Conservation (phyloP, 2,329 filamentous ascomycete genomes). For the Basipetospora sp. region DNA sequence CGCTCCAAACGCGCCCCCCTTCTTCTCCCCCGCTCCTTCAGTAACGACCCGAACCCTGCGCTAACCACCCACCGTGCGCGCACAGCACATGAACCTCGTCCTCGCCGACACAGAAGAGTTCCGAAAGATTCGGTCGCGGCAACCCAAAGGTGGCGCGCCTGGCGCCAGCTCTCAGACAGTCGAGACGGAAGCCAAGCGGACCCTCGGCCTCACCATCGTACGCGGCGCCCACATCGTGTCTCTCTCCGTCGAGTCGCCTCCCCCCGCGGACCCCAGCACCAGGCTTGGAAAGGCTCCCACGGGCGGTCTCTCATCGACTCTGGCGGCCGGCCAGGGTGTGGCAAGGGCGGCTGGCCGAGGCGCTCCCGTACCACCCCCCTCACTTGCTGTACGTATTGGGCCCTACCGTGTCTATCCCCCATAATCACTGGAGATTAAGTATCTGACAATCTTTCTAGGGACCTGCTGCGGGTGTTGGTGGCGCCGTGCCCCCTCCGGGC, state of each 20-base stretch:
- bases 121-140: constrained; percentile 75
- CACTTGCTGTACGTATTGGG: constrained; percentile 63
- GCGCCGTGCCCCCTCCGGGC: constrained; percentile 48
- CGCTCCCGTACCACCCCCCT: constrained; percentile 47
- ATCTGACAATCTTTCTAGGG: too few species aligned
- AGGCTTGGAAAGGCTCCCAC: constrained; percentile 66
- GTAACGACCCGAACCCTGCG: too few species aligned
- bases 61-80: not conserved
- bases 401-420: too few species aligned
- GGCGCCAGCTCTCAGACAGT: constrained; percentile 52
- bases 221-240: constrained; percentile 91
- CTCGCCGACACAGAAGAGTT: constrained; percentile 98
- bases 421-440: too few species aligned
- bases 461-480: constrained; percentile 76
- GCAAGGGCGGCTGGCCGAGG: constrained; percentile 83
- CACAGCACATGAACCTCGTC: constrained; percentile 95
- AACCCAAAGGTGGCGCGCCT: constrained; percentile 54
- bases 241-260: constrained; percentile 86
- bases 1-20: not conserved
- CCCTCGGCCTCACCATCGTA: constrained; percentile 86
- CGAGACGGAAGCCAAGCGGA: constrained; percentile 91
- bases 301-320: constrained; percentile 51
- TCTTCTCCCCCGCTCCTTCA: not conserved
- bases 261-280: constrained; percentile 81
- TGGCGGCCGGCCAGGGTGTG: constrained; percentile 76